phyloP scores from a whole-genome alignment of 2,329 filamentous ascomycete genomes.

The Trichoderma cornu-damae region DNA sequence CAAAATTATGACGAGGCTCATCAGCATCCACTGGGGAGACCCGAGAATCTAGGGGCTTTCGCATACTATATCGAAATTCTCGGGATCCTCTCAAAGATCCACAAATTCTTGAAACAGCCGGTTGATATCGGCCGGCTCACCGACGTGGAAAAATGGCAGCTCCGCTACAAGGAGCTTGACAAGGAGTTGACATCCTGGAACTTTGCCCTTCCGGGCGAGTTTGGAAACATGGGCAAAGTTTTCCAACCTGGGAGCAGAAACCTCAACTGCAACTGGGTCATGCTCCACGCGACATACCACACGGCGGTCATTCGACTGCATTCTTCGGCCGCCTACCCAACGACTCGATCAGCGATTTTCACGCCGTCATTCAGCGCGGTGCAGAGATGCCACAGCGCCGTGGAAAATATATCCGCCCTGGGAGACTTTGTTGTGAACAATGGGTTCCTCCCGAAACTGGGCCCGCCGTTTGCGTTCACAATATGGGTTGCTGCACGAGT shows the following conservation, averaged over 20 bases:
- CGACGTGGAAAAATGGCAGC: slow-evolving; percentile 87
- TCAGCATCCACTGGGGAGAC: slow-evolving; percentile 62
- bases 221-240: slow-evolving; percentile 75
- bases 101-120: slow-evolving; percentile 81
- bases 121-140: slow-evolving; percentile 79
- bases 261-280: slow-evolving; percentile 79
- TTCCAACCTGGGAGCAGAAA: slow-evolving; percentile 66
- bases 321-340: slow-evolving; percentile 88
- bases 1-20: slow-evolving; percentile 36
- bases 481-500: slow-evolving; percentile 87
- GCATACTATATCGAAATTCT: slow-evolving; percentile 88
- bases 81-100: slow-evolving; percentile 79
- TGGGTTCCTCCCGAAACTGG: slow-evolving; percentile 70
- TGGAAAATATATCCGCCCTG: slow-evolving; percentile 74
- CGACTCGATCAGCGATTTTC: slow-evolving; percentile 81
- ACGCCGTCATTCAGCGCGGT: slow-evolving; percentile 81
- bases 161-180: slow-evolving; percentile 79
- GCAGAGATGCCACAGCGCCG: slow-evolving; percentile 75
- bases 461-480: slow-evolving; percentile 86
- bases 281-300: slow-evolving; percentile 86
- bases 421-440: slow-evolving; percentile 73
- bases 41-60: slow-evolving; percentile 81
- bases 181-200: slow-evolving; percentile 77
- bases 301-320: slow-evolving; percentile 86
- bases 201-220: slow-evolving; percentile 74